Evolutionary conservation across 2,329 filamentous ascomycete species (phyloP).

Genomic region (Stromatinia cepivora): DNA sequence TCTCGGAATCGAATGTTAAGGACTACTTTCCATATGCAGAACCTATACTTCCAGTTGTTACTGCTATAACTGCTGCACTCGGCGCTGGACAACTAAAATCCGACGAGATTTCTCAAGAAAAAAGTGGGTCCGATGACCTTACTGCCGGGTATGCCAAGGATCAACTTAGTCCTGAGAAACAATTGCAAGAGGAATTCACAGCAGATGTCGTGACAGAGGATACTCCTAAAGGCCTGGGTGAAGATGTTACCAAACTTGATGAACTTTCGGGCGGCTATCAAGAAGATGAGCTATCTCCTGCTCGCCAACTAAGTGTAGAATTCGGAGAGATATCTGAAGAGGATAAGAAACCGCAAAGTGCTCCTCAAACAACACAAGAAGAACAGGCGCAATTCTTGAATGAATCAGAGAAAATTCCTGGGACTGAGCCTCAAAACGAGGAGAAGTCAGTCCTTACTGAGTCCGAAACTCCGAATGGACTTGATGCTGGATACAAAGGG

Average conservation of each 20-base stretch:
- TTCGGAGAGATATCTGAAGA: constrained; percentile 31
- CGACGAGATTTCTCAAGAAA: constrained; percentile 15
- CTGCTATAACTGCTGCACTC: constrained; percentile 28
- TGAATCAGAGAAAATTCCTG: background rate
- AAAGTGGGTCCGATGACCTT: constrained; percentile 30
- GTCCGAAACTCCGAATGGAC: constrained; percentile 25
- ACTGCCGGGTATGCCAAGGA: constrained; percentile 34
- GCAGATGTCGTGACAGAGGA: constrained; percentile 14
- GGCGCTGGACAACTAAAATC: constrained; percentile 20
- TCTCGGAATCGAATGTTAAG: constrained; percentile 4
- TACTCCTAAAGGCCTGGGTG: constrained; percentile 5
- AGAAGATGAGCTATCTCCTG: constrained; percentile 26
- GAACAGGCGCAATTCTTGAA: background rate
- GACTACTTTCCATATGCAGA: constrained; percentile 27
- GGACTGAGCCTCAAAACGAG: constrained; percentile 5
- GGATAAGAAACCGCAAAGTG: constrained; percentile 29
- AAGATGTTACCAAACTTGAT: constrained; percentile 16
- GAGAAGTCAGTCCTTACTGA: constrained; percentile 16
- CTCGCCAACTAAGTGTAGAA: constrained; percentile 32
- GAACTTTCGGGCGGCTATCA: constrained; percentile 21
- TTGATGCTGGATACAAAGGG: constrained; percentile 32
- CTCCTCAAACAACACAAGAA: constrained; percentile 3
- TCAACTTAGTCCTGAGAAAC: constrained; percentile 37
- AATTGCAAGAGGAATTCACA: constrained; percentile 36
- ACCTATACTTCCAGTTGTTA: constrained; percentile 26